Base-by-base conservation (phyloP, 192 early-diverging fungal genomes). In the Linnemannia schmuckeri region DNA sequence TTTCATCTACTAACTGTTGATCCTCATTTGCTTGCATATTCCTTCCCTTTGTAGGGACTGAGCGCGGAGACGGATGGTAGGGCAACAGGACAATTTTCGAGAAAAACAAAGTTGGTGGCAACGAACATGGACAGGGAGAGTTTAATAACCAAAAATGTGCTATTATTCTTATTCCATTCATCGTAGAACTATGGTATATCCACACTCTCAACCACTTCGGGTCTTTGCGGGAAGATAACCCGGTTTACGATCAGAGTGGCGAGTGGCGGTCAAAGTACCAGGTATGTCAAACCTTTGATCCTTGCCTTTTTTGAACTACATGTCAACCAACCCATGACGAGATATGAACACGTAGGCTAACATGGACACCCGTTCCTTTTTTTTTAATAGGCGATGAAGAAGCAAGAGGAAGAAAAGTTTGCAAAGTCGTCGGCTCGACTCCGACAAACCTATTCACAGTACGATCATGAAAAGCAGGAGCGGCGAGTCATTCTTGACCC, bases 401-500 rank as follows among this genome's bases (percentile, higher is more conserved):
- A 78, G 76, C 76, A 81, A 33, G 80, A 78, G 18, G 72, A 78
- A 38, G 85, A 87, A n/a, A 74, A 38, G 33, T 70, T 78, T 66
- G 85, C 77, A 41, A 54, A 76, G 17, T 66, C 55, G 20, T 24
- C 71, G 46, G 85, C 79, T 9, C 76, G 47, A 35, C 85, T 87
- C 8, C 71, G 85, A 47, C 79, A 87, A 37, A 76, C 76, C 24
- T 87, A 87, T 27, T 81, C 79, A 12, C 85, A 77, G n/a, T 76
- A 78, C n/a, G 79, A 87, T 44, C 81, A 78, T 41, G 46, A 57
- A 12, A 76, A 74, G 20, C 79, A 87, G 66, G 85, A 72, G 38
- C 47, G 85, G 33, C 54, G 85, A 18, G 85, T 87, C 20, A 87
- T 87, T n/a, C 46, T 87, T 47, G 85, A 87, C 37, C 79, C 85